Base-by-base conservation (phyloP, 805 yeast genomes). In the Tetrapisispora namnaoensis region DNA sequence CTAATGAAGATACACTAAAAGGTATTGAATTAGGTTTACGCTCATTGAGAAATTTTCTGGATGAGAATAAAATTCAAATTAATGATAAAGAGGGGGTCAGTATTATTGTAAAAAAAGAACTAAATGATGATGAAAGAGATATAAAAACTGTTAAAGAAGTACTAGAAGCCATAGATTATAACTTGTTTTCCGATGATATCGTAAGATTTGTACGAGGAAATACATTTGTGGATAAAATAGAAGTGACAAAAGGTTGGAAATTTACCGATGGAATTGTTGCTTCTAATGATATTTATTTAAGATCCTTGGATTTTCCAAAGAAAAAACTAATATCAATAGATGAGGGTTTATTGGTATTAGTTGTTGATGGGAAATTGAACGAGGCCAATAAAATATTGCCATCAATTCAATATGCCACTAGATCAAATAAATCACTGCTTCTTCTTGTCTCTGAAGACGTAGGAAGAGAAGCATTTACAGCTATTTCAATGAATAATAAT, bases 191-290 rank as follows among this genome's bases (percentile, higher is more conserved):
- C 2, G 59, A 62, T 43, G 66, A 62, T 36, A 54, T 54, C n/a
- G 64, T 63, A 1, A 58, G 66, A 45, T 58, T 62, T 11, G 56
- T 57, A 11, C 53, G 58, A 39, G 66, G 69, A 9, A 54, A 51
- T 7, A 56, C 52, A 17, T 54, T 55, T 4, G 36, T 44, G 30
- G 68, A 63, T 48, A 61, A 59, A 28, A 40, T 63, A 9, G 64
- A 61, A 10, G 47, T 62, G 9, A 57, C 66, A n/a, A 57, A 62
- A 40, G 69, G 68, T 10, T 62, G 66, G 66, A 62, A 57, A 42
- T 58, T 53, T 14, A 53, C 56, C 6, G 52, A 53, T 17, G 68
- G 69, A 17, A 46, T 63, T 2, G 30, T 59, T 35, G 58, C 58
- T 39, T 51, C 57, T 18, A 61, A 61, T 44, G 64, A 61, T 30